A percentile compares a stretch with the other conserved stretches of the same genome.
Conservation (phyloP, 2,329 filamentous ascomycete genomes). For the Penicillium brasilianum region DNA sequence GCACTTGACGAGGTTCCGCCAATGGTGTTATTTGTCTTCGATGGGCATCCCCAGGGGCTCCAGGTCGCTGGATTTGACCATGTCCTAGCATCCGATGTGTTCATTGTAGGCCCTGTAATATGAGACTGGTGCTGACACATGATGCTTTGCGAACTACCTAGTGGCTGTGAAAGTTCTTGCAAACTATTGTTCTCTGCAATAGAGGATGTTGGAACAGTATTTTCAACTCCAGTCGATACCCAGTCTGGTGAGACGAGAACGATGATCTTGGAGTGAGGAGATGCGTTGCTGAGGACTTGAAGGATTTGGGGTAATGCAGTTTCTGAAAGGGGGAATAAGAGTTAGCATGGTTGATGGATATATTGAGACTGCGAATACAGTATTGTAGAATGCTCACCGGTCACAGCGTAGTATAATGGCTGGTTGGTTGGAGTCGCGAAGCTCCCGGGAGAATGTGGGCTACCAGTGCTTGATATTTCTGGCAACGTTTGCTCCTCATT, state of each 20-base stretch:
- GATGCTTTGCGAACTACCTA: background rate
- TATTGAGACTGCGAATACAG: background rate
- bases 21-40: slow-evolving; percentile 7
- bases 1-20: background rate
- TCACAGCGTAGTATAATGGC: slow-evolving; percentile 26
- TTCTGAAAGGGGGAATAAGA: slow-evolving; percentile 11
- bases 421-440: slow-evolving; percentile 8
- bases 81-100: background rate
- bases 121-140: slow-evolving; percentile 16
- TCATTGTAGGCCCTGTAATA: background rate
- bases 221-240: background rate
- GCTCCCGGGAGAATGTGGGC: background rate
- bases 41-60: slow-evolving; percentile 6
- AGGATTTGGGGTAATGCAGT: slow-evolving; percentile 27
- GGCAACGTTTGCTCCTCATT: background rate
- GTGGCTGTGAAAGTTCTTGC: background rate
- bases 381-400: slow-evolving; percentile 16
- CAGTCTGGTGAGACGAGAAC: slow-evolving; percentile 24
- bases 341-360: background rate
- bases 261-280: slow-evolving; percentile 26
- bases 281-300: slow-evolving; percentile 20
- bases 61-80: background rate
- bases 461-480: background rate
- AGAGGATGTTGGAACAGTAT: background rate
- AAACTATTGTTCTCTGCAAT: background rate